Evolutionary conservation across 768 basidiomycete species (phyloP).

Genomic region (Lactifluus piperatus): DNA sequence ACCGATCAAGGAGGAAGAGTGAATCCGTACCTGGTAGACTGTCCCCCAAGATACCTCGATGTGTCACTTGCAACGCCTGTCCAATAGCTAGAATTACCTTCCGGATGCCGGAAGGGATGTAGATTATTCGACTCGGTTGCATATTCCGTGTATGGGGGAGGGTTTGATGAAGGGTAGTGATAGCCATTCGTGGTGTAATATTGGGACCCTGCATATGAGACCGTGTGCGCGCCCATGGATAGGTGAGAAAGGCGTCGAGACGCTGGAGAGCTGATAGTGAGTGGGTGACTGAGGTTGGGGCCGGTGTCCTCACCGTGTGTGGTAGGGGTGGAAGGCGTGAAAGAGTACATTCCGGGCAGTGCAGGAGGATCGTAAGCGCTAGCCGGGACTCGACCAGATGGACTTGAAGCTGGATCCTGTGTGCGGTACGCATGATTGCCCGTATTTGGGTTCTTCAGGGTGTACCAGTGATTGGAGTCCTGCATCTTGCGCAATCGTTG

Average conservation of each 20-base stretch:
- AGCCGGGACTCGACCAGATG: slow-evolving; percentile 28
- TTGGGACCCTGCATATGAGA: slow-evolving; percentile 48
- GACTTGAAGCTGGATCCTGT: slow-evolving; percentile 4
- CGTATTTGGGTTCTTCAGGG: not conserved
- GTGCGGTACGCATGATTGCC: not conserved
- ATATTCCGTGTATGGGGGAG: slow-evolving; percentile 61
- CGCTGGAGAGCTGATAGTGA: slow-evolving; percentile 34
- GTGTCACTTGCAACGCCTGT: slow-evolving; percentile 52
- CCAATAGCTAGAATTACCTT: slow-evolving; percentile 53
- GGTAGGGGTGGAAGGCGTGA: slow-evolving; percentile 70
- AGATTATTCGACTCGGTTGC: slow-evolving; percentile 52
- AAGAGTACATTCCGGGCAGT: slow-evolving; percentile 59
- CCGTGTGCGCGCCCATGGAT: slow-evolving; percentile 48
- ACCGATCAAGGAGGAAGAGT: not conserved
- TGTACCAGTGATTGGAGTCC: slow-evolving; percentile 15
- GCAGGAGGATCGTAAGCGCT: slow-evolving; percentile 61
- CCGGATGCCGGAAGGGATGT: slow-evolving; percentile 36
- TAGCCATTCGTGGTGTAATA: slow-evolving; percentile 33
- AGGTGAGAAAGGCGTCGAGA: slow-evolving; percentile 56
- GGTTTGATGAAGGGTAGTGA: slow-evolving; percentile 28
- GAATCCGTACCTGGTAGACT: slow-evolving; percentile 21
- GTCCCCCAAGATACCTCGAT: slow-evolving; percentile 48
- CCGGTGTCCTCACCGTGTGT: slow-evolving; percentile 47
- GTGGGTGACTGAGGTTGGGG: not conserved
- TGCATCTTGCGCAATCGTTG: slow-evolving; percentile 11